A percentile compares a stretch with the other conserved stretches of the same genome.
phyloP scores from a whole-genome alignment of 1,284 basidiomycete genomes.

The Cryptococcus maquisensis region DNA sequence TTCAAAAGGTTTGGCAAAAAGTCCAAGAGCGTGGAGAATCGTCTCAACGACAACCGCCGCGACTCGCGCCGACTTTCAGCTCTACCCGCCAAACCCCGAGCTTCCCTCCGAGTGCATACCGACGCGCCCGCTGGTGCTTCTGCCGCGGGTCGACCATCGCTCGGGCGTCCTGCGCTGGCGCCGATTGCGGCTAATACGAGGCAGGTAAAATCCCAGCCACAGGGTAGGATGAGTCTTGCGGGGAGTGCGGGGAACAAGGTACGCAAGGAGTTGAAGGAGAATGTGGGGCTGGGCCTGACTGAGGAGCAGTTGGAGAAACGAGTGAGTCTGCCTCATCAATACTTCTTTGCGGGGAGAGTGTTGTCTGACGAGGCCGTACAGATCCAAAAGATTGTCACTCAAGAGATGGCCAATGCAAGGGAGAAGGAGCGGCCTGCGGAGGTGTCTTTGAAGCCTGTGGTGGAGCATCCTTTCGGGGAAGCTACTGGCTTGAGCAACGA shows the following conservation, averaged over 20 bases:
- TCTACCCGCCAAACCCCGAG: background rate
- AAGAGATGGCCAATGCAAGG: constrained; percentile 4
- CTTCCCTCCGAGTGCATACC: background rate
- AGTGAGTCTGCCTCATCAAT: constrained; percentile 2
- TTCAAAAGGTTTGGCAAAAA: constrained; percentile 14
- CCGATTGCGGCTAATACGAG: constrained; percentile 1
- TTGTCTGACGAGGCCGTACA: background rate
- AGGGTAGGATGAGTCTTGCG: background rate
- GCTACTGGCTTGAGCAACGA: constrained; percentile 3
- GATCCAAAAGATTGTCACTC: constrained; percentile 14
- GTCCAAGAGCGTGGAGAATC: constrained; percentile 13
- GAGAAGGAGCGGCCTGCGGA: background rate
- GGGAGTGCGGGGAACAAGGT: background rate
- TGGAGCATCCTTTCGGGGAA: background rate
- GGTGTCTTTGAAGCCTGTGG: background rate
- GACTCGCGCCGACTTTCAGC: background rate
- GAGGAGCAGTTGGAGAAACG: constrained; percentile 11
- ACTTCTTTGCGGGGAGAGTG: too few relatives aligned
- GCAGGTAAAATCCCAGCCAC: background rate
- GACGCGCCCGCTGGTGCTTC: background rate
- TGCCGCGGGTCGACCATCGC: background rate
- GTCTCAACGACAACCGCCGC: background rate
- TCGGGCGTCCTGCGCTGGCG: constrained; percentile 4
- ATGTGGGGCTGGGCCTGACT: background rate
- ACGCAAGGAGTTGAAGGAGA: background rate